Percentiles rank a stretch among this genome's conserved stretches.
Evolutionary conservation across 345 rosid genomes (phyloP).

Genomic region (Arabis alpina): DNA sequence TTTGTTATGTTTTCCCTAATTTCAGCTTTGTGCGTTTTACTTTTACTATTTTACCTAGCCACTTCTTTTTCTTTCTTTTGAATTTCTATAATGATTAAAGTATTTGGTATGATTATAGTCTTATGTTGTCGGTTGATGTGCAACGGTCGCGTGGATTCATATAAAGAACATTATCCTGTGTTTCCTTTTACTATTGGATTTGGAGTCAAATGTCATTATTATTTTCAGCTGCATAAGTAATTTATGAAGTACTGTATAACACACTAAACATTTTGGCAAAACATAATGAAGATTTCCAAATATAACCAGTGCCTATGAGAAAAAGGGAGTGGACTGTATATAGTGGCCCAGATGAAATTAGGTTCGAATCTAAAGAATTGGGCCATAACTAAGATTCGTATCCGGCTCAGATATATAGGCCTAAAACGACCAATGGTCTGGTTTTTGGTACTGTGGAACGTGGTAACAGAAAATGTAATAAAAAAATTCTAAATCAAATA

Average conservation of each 20-base stretch:
- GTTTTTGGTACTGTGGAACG: not conserved
- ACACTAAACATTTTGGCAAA: too few species aligned
- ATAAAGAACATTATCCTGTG: not conserved
- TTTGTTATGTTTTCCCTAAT: not conserved
- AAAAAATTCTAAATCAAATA: not conserved
- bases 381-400: too few species aligned
- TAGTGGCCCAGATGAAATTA: not conserved
- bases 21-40: slow-evolving; percentile 7
- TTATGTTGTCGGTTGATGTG: slow-evolving; percentile 11
- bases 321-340: not conserved
- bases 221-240: not conserved
- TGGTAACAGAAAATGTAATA: not conserved
- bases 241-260: not conserved
- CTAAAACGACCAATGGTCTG: not conserved
- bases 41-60: not conserved
- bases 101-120: slow-evolving; percentile 11
- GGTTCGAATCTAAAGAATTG: not conserved
- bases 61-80: not conserved
- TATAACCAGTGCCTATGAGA: not conserved
- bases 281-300: too few species aligned
- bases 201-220: not conserved
- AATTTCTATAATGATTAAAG: slow-evolving; percentile 7
- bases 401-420: not conserved
- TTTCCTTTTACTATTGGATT: not conserved
- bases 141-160: slow-evolving; percentile 20